Evolutionary conservation across 1,139 yeast species (phyloP).

Genomic region (Yueomyces sp.): DNA sequence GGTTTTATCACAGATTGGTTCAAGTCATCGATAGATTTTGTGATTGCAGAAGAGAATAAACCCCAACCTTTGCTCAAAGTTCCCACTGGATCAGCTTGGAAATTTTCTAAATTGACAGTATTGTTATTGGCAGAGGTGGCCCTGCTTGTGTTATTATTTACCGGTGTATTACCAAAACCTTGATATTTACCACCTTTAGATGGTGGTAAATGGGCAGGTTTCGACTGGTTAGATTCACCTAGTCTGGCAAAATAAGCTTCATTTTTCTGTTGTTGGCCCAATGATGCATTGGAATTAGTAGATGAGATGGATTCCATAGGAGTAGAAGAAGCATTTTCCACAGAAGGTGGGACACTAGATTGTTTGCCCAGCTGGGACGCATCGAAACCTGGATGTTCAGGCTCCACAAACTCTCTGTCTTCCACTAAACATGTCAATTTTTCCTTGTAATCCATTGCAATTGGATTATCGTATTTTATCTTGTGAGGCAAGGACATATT

Average conservation of each 20-base stretch:
- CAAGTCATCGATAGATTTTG: slow-evolving; percentile 75
- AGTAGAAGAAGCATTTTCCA: slow-evolving; percentile 7
- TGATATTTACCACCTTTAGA: slow-evolving; percentile 88
- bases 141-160: slow-evolving; percentile 19
- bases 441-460: slow-evolving; percentile 90
- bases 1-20: slow-evolving; percentile 85
- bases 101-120: slow-evolving; percentile 55
- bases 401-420: slow-evolving; percentile 58
- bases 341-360: background rate
- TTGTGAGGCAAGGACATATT: slow-evolving; percentile 53
- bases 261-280: slow-evolving; percentile 44
- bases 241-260: slow-evolving; percentile 74
- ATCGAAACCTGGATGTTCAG: slow-evolving; percentile 41
- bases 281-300: slow-evolving; percentile 26
- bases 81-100: slow-evolving; percentile 81
- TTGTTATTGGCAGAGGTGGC: background rate
- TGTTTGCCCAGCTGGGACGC: slow-evolving; percentile 10
- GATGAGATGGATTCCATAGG: slow-evolving; percentile 27
- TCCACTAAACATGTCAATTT: slow-evolving; percentile 63
- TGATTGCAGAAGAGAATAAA: slow-evolving; percentile 68
- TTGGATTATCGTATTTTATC: slow-evolving; percentile 70
- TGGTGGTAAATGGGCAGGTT: slow-evolving; percentile 78
- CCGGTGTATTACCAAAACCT: slow-evolving; percentile 80
- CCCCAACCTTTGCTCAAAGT: slow-evolving; percentile 92
- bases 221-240: slow-evolving; percentile 57